Percentiles rank a stretch among this genome's conserved stretches.
phyloP scores from a whole-genome alignment of 2,329 filamentous ascomycete species.

The Beauveria varroae region DNA sequence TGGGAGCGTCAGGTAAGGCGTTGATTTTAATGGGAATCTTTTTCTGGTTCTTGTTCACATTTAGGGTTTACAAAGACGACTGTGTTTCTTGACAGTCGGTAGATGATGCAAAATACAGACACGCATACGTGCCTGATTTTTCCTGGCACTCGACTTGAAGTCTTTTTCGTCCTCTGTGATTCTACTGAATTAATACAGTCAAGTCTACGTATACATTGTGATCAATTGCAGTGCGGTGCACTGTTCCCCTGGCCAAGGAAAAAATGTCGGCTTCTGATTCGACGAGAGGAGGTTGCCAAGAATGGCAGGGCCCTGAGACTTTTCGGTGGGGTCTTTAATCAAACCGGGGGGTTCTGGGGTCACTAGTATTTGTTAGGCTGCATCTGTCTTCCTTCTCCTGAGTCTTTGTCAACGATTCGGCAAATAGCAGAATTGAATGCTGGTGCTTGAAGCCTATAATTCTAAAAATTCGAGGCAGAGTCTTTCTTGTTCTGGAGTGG shows the following conservation, averaged over 20 bases:
- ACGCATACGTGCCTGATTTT: background rate
- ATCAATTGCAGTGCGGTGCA: too few relatives aligned
- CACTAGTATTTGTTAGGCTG: background rate
- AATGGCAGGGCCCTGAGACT: background rate
- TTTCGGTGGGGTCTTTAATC: constrained; percentile 3
- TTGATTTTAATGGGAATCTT: background rate
- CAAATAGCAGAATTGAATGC: too few relatives aligned
- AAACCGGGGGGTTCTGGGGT: background rate
- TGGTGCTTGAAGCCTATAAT: too few relatives aligned
- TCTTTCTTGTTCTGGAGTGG: too few relatives aligned
- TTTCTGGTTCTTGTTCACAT: too few relatives aligned
- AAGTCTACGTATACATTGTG: too few relatives aligned
- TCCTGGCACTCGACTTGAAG: background rate
- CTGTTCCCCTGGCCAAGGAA: background rate
- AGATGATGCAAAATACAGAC: background rate
- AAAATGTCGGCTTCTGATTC: background rate
- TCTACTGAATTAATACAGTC: background rate
- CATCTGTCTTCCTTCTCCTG: background rate
- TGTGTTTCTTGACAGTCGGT: background rate
- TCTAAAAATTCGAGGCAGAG: too few relatives aligned
- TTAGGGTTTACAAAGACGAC: background rate
- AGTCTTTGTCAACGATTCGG: background rate
- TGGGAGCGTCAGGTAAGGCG: background rate
- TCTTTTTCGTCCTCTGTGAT: too few relatives aligned
- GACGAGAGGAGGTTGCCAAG: background rate